Evolutionary conservation across 345 rosid genomes (phyloP), one percentile per base, ranked within the genome.

Genomic region (Citropsis articulata): DNA sequence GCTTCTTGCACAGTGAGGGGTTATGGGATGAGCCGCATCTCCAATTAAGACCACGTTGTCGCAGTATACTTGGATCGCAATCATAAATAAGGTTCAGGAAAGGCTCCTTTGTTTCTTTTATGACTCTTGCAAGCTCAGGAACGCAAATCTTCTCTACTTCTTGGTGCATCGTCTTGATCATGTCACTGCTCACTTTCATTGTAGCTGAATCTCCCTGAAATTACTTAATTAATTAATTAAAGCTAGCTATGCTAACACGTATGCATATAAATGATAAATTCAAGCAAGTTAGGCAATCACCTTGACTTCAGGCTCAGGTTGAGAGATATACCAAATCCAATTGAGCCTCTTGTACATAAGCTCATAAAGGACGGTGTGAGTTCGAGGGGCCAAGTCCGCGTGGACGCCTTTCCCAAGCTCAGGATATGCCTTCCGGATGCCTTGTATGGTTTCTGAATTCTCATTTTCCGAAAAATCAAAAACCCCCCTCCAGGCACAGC

Each of bases 401-500:
- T 91, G 91, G 82, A 89, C 73, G 78, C 96, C 88, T 59, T 82
- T 90, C 31, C 94, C 96, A 69, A 91, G 90, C 31, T 87, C 86
- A 4, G 91, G 91, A 84, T 91, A 90, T 71, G 79, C 81, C 60
- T 72, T 87, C 72, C 84, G 76, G 45, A 92, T 84, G 12, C 88
- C 88, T 1, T 57, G 0, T 4, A 88, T 81, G 19, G 79, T 82
- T 65, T 89, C 90, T 8, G 88, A 86, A 69, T 80, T 78, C 81
- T 88, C 94, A 56, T 60, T 65, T 69, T 78, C 86, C 2, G 91
- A 80, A 79, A 89, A 92, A 66, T 92, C 87, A 53, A 87, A 84
- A 76, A 91, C 85, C 57, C 98, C 93, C 86, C 93, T 89, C 97
- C 93, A 91, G 12, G 94, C 93, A 76, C 92, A 90, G 30, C 86